Base-by-base conservation (phyloP, 306 rosid species). In the Alnus glutinosa region DNA sequence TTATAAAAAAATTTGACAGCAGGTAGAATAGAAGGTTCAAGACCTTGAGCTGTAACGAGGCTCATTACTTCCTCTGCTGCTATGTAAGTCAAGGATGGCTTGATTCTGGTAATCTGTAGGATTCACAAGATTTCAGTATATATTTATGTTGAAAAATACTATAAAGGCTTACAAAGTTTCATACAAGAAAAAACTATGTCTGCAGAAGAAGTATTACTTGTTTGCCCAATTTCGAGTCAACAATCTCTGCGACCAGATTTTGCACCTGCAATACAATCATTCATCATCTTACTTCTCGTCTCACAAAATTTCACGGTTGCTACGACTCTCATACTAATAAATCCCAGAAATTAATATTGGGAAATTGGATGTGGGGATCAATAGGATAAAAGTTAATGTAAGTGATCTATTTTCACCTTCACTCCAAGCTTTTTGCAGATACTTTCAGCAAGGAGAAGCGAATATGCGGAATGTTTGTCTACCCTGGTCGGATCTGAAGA, bases 21-120 rank as follows among this genome's bases (percentile, higher is more conserved):
- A 76, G 73, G 77, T 57, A 70, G 57, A 61, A 66, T 59, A 63
- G 70, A 76, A 59, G 5, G 61, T 78, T 70, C 52, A 74, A 81
- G 84, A 96, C 98, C 99, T 91, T 96, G 98, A 80, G 98, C 98
- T 70, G 98, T 96, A 63, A 96, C 99, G 50, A 96, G 99, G 86
- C 98, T 91, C 99, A 96, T 91, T 73, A 96, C 72, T 89, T 96
- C 99, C 86, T 91, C 97, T 63, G 97, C 89, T 28, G 99, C 94
- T 71, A 96, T 82, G 79, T 91, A 93, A 51, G 90, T 91, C 85
- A 95, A 86, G 18, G 98, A 83, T 66, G 98, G 97, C 82, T 88
- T 95, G 75, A 91, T 93, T 90, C 90, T 87, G 32, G 85, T 76
- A 77, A 95, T 89, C 99, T 95, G 92, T 73, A 73, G 61, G 50